Evolutionary conservation across 164 flowering plant species (phyloP).

Genomic region (Kingdonia uniflora): DNA sequence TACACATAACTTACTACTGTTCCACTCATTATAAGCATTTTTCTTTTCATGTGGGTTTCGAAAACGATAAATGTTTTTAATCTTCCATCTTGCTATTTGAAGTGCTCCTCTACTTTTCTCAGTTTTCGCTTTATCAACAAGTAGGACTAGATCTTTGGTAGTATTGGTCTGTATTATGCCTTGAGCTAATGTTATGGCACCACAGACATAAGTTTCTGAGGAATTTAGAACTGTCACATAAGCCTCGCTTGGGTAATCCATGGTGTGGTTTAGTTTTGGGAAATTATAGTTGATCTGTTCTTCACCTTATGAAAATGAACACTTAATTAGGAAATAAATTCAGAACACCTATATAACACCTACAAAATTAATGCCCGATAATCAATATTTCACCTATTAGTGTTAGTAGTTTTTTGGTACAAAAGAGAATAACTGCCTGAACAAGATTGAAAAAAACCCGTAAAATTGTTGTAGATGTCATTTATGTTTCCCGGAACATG

Average conservation of each 20-base stretch:
- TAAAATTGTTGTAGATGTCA: too few species aligned
- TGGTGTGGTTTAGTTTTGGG: slow-evolving; percentile 5
- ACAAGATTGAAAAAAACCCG: too few species aligned
- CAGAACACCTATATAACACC: too few species aligned
- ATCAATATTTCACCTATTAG: too few species aligned
- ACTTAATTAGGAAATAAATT: too few species aligned
- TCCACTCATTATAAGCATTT: slow-evolving; percentile 74
- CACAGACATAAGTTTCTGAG: slow-evolving; percentile 72
- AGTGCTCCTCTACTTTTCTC: slow-evolving; percentile 32
- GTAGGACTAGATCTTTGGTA: slow-evolving; percentile 58
- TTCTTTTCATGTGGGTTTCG: slow-evolving; percentile 40
- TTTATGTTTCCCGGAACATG: too few species aligned
- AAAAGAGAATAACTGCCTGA: too few species aligned
- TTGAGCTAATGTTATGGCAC: slow-evolving; percentile 73
- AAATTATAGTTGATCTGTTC: slow-evolving; percentile 8
- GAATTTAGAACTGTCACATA: slow-evolving; percentile 80
- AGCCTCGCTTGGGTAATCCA: slow-evolving; percentile 32
- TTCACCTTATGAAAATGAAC: slow-evolving; percentile 16
- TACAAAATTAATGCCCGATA: too few species aligned
- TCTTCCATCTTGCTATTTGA: slow-evolving; percentile 63
- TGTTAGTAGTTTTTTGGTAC: too few species aligned
- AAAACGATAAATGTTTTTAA: slow-evolving; percentile 44
- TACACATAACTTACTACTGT: slow-evolving; percentile 76
- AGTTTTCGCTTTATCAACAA: slow-evolving; percentile 44
- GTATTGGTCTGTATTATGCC: slow-evolving; percentile 53